phyloP scores from a whole-genome alignment of 2,329 filamentous ascomycete genomes.

The Verruconis gallopava region DNA sequence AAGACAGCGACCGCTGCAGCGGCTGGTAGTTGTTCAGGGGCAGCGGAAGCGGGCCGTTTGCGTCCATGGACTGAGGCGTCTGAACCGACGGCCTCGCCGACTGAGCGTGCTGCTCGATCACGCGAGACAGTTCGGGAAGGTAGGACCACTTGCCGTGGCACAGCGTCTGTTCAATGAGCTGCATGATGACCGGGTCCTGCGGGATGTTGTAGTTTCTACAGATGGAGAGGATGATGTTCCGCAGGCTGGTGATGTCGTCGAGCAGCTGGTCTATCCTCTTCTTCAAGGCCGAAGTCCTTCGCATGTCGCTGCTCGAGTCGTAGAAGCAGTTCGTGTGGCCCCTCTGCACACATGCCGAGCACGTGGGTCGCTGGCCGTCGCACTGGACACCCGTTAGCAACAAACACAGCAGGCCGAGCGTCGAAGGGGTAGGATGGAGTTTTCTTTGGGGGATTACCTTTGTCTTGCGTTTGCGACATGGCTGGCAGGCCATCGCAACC shows the following conservation, averaged over 20 bases:
- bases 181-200: neutral
- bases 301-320: conserved; percentile 12
- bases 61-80: neutral
- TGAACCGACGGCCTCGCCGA: neutral
- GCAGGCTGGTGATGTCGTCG: neutral
- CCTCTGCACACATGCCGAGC: conserved; percentile 11
- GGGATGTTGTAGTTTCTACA: neutral
- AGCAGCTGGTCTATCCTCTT: conserved; percentile 9
- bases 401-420: neutral
- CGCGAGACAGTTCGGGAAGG: neutral
- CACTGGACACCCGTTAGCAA: conserved; percentile 9
- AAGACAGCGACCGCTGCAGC: neutral
- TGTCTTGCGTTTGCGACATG: conserved; percentile 9
- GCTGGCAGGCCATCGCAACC: conserved; percentile 7
- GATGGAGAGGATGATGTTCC: neutral
- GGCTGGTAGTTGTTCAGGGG: neutral
- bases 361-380: conserved; percentile 12
- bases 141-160: neutral
- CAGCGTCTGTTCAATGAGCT: neutral
- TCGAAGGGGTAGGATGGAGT: neutral
- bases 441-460: conserved; percentile 4
- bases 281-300: conserved; percentile 13
- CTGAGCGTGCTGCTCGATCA: neutral
- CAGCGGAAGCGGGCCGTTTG: neutral
- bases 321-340: conserved; percentile 12